Evolutionary conservation across 805 yeast genomes (phyloP).

Genomic region (Myxozyma melibiosi): DNA sequence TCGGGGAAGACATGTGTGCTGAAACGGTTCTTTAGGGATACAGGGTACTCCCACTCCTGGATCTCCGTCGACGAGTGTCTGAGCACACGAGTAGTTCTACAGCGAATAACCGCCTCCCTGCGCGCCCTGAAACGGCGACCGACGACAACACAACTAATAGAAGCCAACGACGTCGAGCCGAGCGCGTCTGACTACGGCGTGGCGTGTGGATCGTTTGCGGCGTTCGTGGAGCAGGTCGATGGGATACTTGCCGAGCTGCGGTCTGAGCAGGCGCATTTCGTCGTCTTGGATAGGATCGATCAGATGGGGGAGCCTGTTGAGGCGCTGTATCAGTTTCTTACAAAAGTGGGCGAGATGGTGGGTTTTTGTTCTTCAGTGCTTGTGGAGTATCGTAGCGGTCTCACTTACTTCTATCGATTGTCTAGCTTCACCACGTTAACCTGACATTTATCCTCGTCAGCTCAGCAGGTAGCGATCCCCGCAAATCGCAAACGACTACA

Average conservation of each 20-base stretch:
- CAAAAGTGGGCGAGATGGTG: conserved; percentile 18
- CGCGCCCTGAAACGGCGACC: not conserved
- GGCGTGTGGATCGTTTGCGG: conserved; percentile 5
- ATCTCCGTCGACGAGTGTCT: conserved; percentile 28
- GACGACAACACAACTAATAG: not conserved
- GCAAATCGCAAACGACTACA: conserved; percentile 9
- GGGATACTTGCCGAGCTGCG: not conserved
- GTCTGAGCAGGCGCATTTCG: conserved; percentile 7
- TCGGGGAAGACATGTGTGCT: conserved; percentile 23
- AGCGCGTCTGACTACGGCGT: not conserved
- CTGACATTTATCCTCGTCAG: conserved; percentile 22
- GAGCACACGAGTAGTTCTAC: conserved; percentile 14
- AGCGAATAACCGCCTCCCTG: conserved; percentile 19
- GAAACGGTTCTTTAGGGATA: conserved; percentile 8
- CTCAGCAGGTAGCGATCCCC: conserved; percentile 15
- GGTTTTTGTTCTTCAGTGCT: not conserved
- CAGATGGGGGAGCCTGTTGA: conserved; percentile 17
- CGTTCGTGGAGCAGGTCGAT: conserved; percentile 16
- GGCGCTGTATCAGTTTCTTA: conserved; percentile 10
- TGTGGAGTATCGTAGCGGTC: not conserved
- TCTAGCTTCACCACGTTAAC: not conserved
- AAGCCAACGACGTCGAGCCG: not conserved
- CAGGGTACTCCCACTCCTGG: conserved; percentile 18
- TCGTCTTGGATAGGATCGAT: conserved; percentile 28
- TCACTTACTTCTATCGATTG: not conserved